Conservation (phyloP, 1,284 basidiomycete species). For the Sporisorium sorghi region DNA sequence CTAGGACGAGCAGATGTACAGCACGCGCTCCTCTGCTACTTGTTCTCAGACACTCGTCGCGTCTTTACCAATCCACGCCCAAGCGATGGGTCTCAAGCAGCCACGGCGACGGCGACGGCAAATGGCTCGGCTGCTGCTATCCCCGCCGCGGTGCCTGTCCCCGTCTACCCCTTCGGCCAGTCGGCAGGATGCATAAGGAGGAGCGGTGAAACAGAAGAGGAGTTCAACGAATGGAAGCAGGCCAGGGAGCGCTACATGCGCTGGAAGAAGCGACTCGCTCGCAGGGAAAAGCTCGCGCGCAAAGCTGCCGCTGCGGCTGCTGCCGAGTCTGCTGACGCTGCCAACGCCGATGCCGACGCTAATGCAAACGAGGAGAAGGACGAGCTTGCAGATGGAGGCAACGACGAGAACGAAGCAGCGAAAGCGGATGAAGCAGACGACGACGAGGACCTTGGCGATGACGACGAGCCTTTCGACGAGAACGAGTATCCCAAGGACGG, state of each 20-base stretch:
- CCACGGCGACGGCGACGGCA: conserved; percentile 29
- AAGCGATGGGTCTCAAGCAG: conserved; percentile 22
- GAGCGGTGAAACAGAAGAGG: conserved; percentile 58
- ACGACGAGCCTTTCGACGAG: conserved; percentile 39
- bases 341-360: conserved; percentile 15
- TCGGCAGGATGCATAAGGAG: conserved; percentile 57
- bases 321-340: conserved; percentile 19
- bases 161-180: conserved; percentile 64
- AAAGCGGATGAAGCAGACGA: conserved; percentile 22
- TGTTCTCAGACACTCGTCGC: conserved; percentile 78
- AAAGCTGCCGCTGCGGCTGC: conserved; percentile 40
- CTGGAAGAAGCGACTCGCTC: conserved; percentile 41
- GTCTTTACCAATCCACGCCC: conserved; percentile 78
- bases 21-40: conserved; percentile 81
- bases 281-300: conserved; percentile 36
- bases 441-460: conserved; percentile 40
- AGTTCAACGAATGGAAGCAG: conserved; percentile 48
- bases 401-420: conserved; percentile 13
- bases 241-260: conserved; percentile 29
- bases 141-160: conserved; percentile 36
- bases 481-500: conserved; percentile 57
- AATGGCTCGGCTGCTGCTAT: conserved; percentile 29
- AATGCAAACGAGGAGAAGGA: conserved; percentile 46
- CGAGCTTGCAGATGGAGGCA: conserved; percentile 44
- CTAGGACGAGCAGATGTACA: conserved; percentile 76